Conservation (phyloP, 345 rosid species). For the Raphanus raphanistrum region DNA sequence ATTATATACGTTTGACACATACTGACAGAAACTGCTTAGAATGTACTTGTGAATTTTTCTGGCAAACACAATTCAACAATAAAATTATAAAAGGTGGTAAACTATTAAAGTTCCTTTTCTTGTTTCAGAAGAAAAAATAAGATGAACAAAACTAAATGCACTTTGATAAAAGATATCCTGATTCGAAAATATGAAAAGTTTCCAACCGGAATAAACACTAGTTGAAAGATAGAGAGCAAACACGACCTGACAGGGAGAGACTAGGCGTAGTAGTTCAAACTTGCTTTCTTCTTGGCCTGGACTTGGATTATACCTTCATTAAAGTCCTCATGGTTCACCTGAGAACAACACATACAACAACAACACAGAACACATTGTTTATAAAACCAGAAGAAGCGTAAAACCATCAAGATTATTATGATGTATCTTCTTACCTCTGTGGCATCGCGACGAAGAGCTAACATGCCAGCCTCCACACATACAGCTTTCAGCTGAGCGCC, state of each 20-base stretch:
- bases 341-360: conserved; percentile 11
- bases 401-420: neutral
- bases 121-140: neutral
- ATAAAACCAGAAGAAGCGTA: neutral
- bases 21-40: neutral
- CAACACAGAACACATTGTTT: neutral
- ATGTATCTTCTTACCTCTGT: conserved; percentile 64
- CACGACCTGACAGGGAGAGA: neutral
- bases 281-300: conserved; percentile 99
- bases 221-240: neutral
- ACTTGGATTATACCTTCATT: conserved; percentile 99
- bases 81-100: neutral
- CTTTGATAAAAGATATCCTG: conserved; percentile 7
- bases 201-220: conserved; percentile 25
- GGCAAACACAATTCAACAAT: neutral
- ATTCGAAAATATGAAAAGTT: conserved; percentile 22
- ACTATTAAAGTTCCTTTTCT: neutral
- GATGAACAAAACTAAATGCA: conserved; percentile 6
- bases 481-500: conserved; percentile 99
- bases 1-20: neutral
- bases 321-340: conserved; percentile 99
- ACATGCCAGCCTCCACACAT: conserved; percentile 99
- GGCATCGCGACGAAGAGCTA: conserved; percentile 97
- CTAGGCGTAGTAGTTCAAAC: conserved; percentile 92
- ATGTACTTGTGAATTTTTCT: neutral